Evolutionary conservation across 2,329 filamentous ascomycete genomes (phyloP).

Genomic region (Paracamarosporium sp.): DNA sequence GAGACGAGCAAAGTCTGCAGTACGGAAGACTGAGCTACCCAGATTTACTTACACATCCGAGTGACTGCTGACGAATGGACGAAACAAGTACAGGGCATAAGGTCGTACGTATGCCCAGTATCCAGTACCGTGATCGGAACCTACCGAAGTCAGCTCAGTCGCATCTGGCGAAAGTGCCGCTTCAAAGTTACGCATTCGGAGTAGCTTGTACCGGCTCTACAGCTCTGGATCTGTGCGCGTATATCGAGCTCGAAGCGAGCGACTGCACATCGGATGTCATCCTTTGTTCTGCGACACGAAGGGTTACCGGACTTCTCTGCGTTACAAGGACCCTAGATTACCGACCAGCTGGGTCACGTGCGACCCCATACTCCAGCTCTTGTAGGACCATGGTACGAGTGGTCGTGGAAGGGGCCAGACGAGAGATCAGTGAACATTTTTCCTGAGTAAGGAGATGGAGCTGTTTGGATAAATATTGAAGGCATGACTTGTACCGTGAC

Average conservation of each 20-base stretch:
- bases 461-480: background rate
- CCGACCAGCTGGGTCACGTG: background rate
- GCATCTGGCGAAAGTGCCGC: background rate
- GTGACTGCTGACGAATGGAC: no score
- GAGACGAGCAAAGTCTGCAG: no score
- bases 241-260: background rate
- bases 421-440: background rate
- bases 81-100: no score
- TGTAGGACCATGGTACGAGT: background rate
- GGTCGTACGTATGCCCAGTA: no score
- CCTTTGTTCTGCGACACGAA: background rate
- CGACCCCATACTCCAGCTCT: background rate
- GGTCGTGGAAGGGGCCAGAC: background rate
- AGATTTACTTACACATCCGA: no score
- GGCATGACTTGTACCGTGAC: background rate
- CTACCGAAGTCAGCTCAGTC: no score
- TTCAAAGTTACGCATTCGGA: no score
- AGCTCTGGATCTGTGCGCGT: background rate
- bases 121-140: no score
- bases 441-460: background rate
- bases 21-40: no score
- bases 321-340: background rate
- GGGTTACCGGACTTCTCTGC: background rate
- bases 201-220: background rate
- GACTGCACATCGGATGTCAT: background rate